A percentile compares a stretch with the other conserved stretches of the same genome.
Conservation (phyloP, 2,329 filamentous ascomycete genomes). For the Epichloe baconii region DNA sequence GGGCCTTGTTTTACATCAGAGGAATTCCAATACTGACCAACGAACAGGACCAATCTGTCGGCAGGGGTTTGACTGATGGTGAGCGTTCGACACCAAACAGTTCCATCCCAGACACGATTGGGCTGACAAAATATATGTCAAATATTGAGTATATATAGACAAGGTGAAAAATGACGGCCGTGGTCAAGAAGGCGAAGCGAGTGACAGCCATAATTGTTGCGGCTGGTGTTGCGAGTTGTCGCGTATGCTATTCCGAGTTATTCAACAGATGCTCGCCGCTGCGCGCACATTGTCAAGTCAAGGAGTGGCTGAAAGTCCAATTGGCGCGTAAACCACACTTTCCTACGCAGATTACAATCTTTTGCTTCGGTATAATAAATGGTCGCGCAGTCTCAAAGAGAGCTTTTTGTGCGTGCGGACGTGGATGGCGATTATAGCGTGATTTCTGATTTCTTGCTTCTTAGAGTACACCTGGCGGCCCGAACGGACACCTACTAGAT, state of each 20-base stretch:
- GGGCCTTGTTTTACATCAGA: background rate
- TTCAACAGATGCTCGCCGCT: background rate
- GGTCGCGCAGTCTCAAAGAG: too few relatives aligned
- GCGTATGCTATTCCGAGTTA: background rate
- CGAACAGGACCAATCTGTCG: constrained; percentile 63
- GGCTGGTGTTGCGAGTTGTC: background rate
- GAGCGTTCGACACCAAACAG: constrained; percentile 58
- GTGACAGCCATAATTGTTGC: constrained; percentile 39
- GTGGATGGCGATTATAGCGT: too few relatives aligned
- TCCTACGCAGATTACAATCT: too few relatives aligned
- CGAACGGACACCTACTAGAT: too few relatives aligned
- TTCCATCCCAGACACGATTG: constrained; percentile 91
- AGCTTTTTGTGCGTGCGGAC: too few relatives aligned
- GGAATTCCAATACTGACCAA: constrained; percentile 58
- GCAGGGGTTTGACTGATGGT: constrained; percentile 57
- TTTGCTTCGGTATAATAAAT: too few relatives aligned
- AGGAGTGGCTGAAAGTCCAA: background rate
- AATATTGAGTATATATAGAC: constrained; percentile 94
- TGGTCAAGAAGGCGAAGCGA: constrained; percentile 72
- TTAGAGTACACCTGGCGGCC: too few relatives aligned
- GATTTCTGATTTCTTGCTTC: too few relatives aligned
- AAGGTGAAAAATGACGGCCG: constrained; percentile 85
- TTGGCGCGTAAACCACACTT: background rate
- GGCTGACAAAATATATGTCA: constrained; percentile 97
- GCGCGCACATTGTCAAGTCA: background rate